Percentiles rank a stretch among this genome's conserved stretches.
These are phyloP conservation scores for Dioszegia crocea DNA, from an alignment of 768 basidiomycete genomes.

Conservation along the genomic window DNA sequence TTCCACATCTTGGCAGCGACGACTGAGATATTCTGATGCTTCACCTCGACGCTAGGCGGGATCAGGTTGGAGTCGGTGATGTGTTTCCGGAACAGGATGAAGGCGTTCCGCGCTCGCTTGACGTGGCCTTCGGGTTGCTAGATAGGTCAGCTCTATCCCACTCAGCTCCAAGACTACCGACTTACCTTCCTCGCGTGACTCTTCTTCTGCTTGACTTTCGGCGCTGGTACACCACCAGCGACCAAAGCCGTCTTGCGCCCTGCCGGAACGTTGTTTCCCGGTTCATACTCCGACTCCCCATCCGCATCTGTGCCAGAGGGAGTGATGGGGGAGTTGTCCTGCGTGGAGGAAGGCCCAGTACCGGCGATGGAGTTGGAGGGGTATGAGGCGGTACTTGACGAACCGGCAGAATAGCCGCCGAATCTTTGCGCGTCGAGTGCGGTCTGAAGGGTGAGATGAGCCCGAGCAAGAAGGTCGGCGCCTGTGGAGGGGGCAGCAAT, in stretches of 20 bases:
- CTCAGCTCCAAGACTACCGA: not conserved
- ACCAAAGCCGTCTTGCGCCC: no score
- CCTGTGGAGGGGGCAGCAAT: not conserved
- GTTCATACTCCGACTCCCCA: not conserved
- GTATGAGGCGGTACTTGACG: not conserved
- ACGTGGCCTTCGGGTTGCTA: constrained; percentile 50
- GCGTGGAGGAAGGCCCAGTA: not conserved
- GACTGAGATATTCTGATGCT: constrained; percentile 51
- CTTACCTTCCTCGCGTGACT: constrained; percentile 47
- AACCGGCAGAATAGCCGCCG: not conserved
- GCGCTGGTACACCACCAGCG: constrained; percentile 17
- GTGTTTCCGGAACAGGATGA: constrained; percentile 50
- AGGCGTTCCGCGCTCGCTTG: constrained; percentile 50
- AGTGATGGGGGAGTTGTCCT: constrained; percentile 2
- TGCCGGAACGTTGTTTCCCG: not conserved
- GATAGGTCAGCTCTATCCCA: not conserved
- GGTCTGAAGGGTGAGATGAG: constrained; percentile 1
- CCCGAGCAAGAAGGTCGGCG: not conserved
- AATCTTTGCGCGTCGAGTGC: not conserved
- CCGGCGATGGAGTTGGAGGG: not conserved
- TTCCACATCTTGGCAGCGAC: constrained; percentile 50
- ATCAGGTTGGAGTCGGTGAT: constrained; percentile 49
- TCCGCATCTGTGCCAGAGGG: not conserved
- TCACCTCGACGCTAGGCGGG: constrained; percentile 47
- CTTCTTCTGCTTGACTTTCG: constrained; percentile 37